Evolutionary conservation across 495 filamentous ascomycete genomes (phyloP).

Genomic region (Hyaloscypha variabilis): DNA sequence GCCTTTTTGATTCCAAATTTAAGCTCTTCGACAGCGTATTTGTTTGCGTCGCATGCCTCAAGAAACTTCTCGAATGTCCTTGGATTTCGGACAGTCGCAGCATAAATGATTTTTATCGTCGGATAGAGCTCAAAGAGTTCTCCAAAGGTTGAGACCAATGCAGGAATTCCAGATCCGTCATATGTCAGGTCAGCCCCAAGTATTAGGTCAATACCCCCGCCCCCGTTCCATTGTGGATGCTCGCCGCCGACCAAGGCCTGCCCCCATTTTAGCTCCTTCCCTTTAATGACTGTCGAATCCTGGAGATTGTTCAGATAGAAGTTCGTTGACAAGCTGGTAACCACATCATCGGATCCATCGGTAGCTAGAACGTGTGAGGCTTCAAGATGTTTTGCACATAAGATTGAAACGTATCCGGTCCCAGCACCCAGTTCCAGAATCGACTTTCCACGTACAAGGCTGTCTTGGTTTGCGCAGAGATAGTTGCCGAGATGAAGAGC

Average conservation of each 20-base stretch:
- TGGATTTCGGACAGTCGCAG: constrained; percentile 50
- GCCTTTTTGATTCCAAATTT: constrained; percentile 37
- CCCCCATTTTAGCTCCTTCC: constrained; percentile 64
- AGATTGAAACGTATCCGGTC: constrained; percentile 81
- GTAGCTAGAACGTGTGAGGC: constrained; percentile 69
- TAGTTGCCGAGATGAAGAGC: constrained; percentile 82
- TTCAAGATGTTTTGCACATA: constrained; percentile 76
- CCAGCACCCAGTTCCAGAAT: constrained; percentile 90
- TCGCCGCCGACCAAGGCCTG: constrained; percentile 39
- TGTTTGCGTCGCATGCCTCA: constrained; percentile 32
- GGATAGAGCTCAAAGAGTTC: constrained; percentile 44
- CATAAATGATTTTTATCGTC: constrained; percentile 41
- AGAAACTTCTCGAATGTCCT: constrained; percentile 48
- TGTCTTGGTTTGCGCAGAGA: constrained; percentile 47
- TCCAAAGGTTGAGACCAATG: constrained; percentile 46
- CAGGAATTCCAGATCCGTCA: constrained; percentile 45
- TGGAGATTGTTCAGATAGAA: constrained; percentile 66
- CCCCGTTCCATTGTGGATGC: constrained; percentile 42
- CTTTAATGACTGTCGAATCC: constrained; percentile 41
- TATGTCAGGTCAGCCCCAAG: constrained; percentile 57
- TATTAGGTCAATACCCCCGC: constrained; percentile 45
- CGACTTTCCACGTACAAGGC: constrained; percentile 52
- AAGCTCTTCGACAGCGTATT: constrained; percentile 38
- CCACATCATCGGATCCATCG: constrained; percentile 76
- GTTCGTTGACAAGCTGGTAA: constrained; percentile 69